A percentile compares a stretch with the other conserved stretches of the same genome.
phyloP scores from a whole-genome alignment of 106 monocot genomes.

The Allium fistulosum region DNA sequence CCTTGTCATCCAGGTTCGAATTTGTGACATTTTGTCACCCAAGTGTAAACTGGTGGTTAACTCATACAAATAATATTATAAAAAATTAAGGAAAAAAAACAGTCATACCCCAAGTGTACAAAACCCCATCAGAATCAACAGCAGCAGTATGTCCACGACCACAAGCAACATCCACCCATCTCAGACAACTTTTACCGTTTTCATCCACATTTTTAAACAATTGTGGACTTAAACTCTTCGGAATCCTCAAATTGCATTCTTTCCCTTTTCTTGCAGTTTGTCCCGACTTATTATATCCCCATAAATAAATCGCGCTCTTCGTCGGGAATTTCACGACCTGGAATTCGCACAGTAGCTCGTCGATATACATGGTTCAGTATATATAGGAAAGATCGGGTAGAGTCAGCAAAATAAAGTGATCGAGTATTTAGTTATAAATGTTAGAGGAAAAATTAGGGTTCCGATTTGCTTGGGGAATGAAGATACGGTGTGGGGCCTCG shows the following conservation, averaged over 20 bases:
- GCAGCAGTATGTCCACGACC: slow-evolving; percentile 95
- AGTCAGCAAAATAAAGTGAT: too few species aligned
- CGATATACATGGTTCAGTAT: slow-evolving; percentile 26
- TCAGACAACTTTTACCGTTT: slow-evolving; percentile 17
- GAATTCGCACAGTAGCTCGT: slow-evolving; percentile 30
- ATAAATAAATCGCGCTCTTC: slow-evolving; percentile 83
- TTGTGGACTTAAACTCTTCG: slow-evolving; percentile 47
- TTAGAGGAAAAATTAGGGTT: not conserved
- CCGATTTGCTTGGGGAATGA: not conserved
- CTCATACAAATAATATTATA: not conserved
- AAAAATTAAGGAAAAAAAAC: not conserved
- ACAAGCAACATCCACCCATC: slow-evolving; percentile 89
- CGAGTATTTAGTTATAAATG: not conserved
- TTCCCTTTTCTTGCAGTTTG: slow-evolving; percentile 73
- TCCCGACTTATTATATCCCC: slow-evolving; percentile 95
- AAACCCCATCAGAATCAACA: slow-evolving; percentile 69
- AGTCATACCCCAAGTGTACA: slow-evolving; percentile 84
- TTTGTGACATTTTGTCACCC: too few species aligned
- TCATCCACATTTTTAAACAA: slow-evolving; percentile 28
- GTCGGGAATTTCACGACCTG: slow-evolving; percentile 31
- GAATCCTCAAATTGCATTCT: slow-evolving; percentile 62
- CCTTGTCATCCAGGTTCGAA: too few species aligned
- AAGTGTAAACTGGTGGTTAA: too few species aligned
- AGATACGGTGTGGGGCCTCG: not conserved
- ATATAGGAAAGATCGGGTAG: too few species aligned